Evolutionary conservation across 2,329 filamentous ascomycete species (phyloP), one percentile per base, ranked within the genome.

Genomic region (Colletotrichum sp.): DNA sequence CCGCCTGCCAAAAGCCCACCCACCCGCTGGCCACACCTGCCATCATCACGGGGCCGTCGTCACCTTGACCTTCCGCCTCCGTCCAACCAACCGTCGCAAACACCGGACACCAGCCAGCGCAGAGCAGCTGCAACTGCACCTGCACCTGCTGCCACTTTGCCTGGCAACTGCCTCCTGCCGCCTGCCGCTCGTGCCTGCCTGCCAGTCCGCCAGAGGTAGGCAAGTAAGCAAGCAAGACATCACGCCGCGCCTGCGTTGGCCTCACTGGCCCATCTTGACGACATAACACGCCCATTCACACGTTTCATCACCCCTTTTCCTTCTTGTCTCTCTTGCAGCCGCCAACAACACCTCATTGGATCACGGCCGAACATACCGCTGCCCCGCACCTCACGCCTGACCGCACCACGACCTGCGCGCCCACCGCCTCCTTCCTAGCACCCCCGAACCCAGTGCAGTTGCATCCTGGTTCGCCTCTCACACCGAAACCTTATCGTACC

Each of bases 401-500:
- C 69, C 18, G 18, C 73, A 55, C 16, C n/a, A 21, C 44, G n/a
- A 52, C n/a, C 69, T 39, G 18, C 24, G 39, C 69, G 44, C 69
- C 68, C 67, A 68, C 71, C 52, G 30, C 21, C 57, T 55, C 32
- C 72, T 16, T 39, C 55, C 32, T 18, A 55, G 59, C 32, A 62
- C 52, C 62, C 36, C 39, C 57, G 24, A 34, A 60, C 39, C 34
- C 62, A 57, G 55, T 21, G 24, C 55, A 21, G 30, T 49, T 30
- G 44, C 36, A 57, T 63, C 68, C 64, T 72, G 64, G 73, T 57
- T 62, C 64, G 39, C 44, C 71, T 60, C 32, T 59, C 49, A 73
- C 73, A 73, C 59, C 70, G 73, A 73, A 76, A 73, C 57, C 73
- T 73, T 76, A 60, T 76, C 44, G 73, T 44, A 26, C 57, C 70